Evolutionary conservation across 2,329 filamentous ascomycete species (phyloP), one percentile per base, ranked within the genome.

Genomic region (Fusarium anguioides): DNA sequence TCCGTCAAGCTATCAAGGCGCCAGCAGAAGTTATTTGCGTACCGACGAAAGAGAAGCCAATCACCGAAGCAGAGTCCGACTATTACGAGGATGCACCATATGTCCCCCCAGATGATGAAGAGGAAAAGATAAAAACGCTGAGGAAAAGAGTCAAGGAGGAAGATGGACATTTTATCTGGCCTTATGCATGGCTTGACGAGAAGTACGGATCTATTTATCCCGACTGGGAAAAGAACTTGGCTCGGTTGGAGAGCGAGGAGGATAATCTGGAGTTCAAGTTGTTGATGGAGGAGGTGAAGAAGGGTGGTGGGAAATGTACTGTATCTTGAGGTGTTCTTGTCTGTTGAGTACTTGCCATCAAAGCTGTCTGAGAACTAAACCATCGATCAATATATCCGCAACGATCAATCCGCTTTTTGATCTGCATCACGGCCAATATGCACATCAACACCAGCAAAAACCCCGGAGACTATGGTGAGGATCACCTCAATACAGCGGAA

Each of bases 211-310:
- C 15, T 15, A 2, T 24, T 2, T 27, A 15, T n/a, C n/a, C 40
- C 17, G 14, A 42, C 8, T 4, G 40, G 6, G 44, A 21, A 2
- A 10, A 11, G 12, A 65, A 65, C 5, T 9, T n/a, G 8, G 14
- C 33, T 6, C 37, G 18, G 2, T 29, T 65, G 7, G 29, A 27
- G 7, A 14, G 3, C 9, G 45, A 40, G 2, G 15, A 51, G 3
- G 62, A 65, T 48, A 65, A n/a, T 10, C 3, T 26, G 6, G 44
- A 65, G 18, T 65, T 56, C 8, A 41, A 11, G 9, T 4, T 26
- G 17, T 14, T 65, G 31, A 24, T 17, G 10, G 20, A 56, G 6
- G 24, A 51, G 20, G 14, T 51, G 14, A 12, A 12, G 15, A n/a
- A 5, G 6, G 23, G 27, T 0, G 51, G 40, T 6, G 55, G 40